Conservation (phyloP, 768 basidiomycete species). For the Lactarius deliciosus region DNA sequence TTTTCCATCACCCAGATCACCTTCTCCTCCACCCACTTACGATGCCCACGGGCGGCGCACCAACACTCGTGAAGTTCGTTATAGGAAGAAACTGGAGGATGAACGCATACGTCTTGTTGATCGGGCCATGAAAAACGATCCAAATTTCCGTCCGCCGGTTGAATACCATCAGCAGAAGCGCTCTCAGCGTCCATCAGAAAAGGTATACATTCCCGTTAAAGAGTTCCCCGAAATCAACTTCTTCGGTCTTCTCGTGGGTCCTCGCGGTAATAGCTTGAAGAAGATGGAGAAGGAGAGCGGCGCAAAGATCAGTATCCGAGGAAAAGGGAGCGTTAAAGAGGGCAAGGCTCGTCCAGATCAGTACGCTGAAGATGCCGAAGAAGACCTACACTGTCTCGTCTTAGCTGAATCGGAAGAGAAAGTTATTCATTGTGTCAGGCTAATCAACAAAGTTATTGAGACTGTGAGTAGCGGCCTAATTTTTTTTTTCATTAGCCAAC, state of each 20-base stretch:
- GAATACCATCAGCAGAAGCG: constrained; percentile 96
- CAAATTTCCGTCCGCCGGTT: constrained; percentile 95
- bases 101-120: constrained; percentile 93
- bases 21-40: constrained; percentile 96
- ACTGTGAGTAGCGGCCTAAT: constrained; percentile 63
- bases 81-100: constrained; percentile 92
- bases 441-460: constrained; percentile 98
- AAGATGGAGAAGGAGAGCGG: constrained; percentile 99
- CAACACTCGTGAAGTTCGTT: constrained; percentile 97
- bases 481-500: background rate
- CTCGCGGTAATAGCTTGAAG: constrained; percentile 98
- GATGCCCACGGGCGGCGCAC: constrained; percentile 97
- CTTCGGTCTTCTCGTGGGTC: constrained; percentile 96
- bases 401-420: constrained; percentile 91
- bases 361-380: constrained; percentile 94
- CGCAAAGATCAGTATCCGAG: constrained; percentile 97
- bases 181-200: constrained; percentile 90
- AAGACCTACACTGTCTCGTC: constrained; percentile 97
- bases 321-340: constrained; percentile 98
- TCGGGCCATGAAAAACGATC: constrained; percentile 95
- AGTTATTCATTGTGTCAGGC: constrained; percentile 83
- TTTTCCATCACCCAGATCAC: constrained; percentile 56
- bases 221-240: constrained; percentile 99
- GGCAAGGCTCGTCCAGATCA: constrained; percentile 95
- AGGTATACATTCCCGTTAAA: constrained; percentile 99